phyloP scores from a whole-genome alignment of 31 red algal species.

The Endocladia muricata region DNA sequence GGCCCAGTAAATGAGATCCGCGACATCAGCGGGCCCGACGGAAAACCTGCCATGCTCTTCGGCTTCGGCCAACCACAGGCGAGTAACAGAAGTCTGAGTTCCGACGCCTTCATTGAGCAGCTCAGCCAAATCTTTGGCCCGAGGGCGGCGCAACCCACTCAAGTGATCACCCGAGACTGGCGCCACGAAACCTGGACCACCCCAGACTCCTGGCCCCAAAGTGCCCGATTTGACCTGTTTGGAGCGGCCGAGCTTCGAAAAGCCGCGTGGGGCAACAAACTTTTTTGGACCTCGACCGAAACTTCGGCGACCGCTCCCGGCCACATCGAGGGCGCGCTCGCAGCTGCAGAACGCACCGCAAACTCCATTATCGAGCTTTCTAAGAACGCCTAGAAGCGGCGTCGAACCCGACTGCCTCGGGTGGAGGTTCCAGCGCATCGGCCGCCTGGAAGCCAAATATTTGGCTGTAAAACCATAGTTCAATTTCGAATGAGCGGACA shows the following conservation, averaged over 20 bases:
- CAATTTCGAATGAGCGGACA: too few species aligned
- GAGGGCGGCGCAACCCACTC: background rate
- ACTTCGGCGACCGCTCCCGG: background rate
- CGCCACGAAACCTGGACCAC: background rate
- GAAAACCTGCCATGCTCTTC: background rate
- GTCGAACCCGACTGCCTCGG: too few species aligned
- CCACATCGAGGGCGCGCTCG: constrained; percentile 4
- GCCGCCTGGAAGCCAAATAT: too few species aligned
- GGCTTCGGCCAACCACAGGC: background rate
- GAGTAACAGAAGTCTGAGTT: background rate
- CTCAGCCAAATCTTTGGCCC: background rate
- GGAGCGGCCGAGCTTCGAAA: background rate
- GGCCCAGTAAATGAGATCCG: background rate
- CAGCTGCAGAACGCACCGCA: background rate
- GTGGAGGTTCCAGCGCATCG: too few species aligned
- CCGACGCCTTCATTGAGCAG: background rate
- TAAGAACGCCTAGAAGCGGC: too few species aligned
- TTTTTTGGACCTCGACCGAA: background rate
- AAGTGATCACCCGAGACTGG: background rate
- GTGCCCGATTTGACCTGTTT: background rate
- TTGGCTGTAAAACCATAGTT: too few species aligned
- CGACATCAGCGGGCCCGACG: background rate
- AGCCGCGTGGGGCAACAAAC: background rate
- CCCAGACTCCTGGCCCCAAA: background rate
- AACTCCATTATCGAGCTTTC: too few species aligned